Conservation (phyloP, 2,329 filamentous ascomycete species). For the Colletotrichum eremochloae region DNA sequence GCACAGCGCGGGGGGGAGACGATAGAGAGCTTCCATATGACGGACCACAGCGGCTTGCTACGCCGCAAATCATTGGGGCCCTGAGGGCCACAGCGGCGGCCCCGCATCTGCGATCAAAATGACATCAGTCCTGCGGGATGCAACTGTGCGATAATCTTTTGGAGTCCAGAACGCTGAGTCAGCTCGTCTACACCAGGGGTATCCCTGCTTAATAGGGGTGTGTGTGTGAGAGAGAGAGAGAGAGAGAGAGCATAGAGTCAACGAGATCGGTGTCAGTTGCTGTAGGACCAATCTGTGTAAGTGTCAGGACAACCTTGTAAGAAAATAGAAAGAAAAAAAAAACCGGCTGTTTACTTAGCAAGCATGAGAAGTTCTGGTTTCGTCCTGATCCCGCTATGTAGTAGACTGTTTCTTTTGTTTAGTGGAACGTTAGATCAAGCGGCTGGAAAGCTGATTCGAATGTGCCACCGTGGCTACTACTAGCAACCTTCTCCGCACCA, state of each 20-base stretch:
- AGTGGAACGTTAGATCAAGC: background rate
- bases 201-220: conserved; percentile 12
- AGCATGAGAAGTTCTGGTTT: background rate
- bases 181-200: background rate
- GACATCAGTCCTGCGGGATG: conserved; percentile 39
- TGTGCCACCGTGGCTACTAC: background rate
- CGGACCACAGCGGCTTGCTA: background rate
- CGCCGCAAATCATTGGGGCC: background rate
- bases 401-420: background rate
- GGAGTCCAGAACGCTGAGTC: conserved; percentile 39
- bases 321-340: too few relatives aligned
- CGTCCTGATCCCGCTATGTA: background rate
- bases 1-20: background rate
- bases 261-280: background rate
- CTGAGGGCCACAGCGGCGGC: conserved; percentile 23
- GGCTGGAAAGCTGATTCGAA: background rate
- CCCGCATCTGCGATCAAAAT: conserved; percentile 33
- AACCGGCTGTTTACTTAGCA: background rate
- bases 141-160: conserved; percentile 27
- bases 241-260: too few relatives aligned
- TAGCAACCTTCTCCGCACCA: background rate
- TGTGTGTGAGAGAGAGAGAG: too few relatives aligned
- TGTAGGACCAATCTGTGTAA: too few relatives aligned
- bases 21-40: background rate
- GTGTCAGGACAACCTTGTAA: background rate